Evolutionary conservation across 306 rosid genomes (phyloP).

Genomic region (Mimosa pudica): DNA sequence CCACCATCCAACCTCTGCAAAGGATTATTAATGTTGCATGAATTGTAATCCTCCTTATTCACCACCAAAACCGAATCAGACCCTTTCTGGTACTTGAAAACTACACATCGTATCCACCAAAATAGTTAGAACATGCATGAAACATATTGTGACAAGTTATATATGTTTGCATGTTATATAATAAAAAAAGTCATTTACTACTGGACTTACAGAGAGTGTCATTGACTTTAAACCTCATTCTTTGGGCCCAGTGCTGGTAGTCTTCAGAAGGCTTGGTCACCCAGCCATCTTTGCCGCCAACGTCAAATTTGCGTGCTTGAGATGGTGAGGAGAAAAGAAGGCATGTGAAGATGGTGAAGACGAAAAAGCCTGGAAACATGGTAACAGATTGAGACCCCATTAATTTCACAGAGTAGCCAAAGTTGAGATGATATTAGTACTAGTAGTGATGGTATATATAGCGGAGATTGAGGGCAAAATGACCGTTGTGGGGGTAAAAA

Average conservation of each 20-base stretch:
- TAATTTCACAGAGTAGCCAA: neutral
- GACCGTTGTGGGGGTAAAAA: conserved; percentile 34
- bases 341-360: conserved; percentile 15
- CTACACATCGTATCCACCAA: conserved; percentile 40
- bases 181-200: neutral
- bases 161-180: neutral
- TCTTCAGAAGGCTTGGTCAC: conserved; percentile 50
- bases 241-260: conserved; percentile 62
- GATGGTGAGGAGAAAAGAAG: conserved; percentile 24
- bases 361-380: conserved; percentile 11
- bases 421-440: neutral
- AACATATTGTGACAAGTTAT: too few species aligned
- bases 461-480: neutral
- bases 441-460: neutral
- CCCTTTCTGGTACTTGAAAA: conserved; percentile 61
- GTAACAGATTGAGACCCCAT: conserved; percentile 35
- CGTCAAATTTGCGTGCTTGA: conserved; percentile 46
- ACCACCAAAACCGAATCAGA: conserved; percentile 66
- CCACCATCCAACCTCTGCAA: conserved; percentile 44
- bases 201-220: conserved; percentile 61
- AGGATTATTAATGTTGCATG: conserved; percentile 54
- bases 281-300: conserved; percentile 81
- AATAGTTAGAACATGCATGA: neutral
- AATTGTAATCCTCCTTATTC: conserved; percentile 48
- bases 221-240: conserved; percentile 67